These are phyloP conservation scores for Paecilomyces niveus DNA, from an alignment of 2,329 filamentous ascomycete genomes.

Conservation along the genomic window DNA sequence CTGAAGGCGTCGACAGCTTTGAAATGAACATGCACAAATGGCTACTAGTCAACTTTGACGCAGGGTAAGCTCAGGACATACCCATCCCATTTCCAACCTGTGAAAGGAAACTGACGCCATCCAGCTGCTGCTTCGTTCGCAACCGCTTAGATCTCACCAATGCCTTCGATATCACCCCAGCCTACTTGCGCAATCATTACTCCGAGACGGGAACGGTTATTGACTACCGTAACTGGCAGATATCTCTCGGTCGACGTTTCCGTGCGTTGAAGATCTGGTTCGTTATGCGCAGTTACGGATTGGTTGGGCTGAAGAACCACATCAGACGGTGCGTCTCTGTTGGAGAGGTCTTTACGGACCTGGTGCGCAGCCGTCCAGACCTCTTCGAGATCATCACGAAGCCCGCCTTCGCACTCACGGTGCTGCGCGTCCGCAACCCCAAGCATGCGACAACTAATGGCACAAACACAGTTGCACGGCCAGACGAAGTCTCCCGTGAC, in stretches of 20 bases:
- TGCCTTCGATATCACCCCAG: constrained; percentile 69
- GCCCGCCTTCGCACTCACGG: constrained; percentile 71
- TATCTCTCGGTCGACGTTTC: constrained; percentile 84
- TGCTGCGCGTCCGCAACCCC: constrained; percentile 57
- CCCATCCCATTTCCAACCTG: background rate
- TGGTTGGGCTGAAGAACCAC: constrained; percentile 66
- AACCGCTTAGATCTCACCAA: constrained; percentile 68
- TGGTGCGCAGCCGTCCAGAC: constrained; percentile 55
- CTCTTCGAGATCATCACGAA: constrained; percentile 69
- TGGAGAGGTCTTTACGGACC: constrained; percentile 61
- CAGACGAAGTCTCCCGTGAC: constrained; percentile 54
- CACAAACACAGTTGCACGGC: constrained; percentile 11
- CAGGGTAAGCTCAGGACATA: constrained; percentile 30
- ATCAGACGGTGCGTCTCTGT: constrained; percentile 62
- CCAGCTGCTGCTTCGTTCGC: constrained; percentile 71
- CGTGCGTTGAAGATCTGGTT: constrained; percentile 92
- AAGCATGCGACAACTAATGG: constrained; percentile 8
- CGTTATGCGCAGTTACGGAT: constrained; percentile 74
- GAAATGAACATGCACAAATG: constrained; percentile 98
- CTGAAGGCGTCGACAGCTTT: constrained; percentile 70
- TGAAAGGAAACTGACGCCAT: constrained; percentile 19
- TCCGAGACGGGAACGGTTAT: constrained; percentile 79
- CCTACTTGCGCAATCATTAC: constrained; percentile 75
- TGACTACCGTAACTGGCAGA: constrained; percentile 96
- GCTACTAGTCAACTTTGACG: constrained; percentile 90